Base-by-base conservation (phyloP, 805 yeast species). In the Pichia nakasei region DNA sequence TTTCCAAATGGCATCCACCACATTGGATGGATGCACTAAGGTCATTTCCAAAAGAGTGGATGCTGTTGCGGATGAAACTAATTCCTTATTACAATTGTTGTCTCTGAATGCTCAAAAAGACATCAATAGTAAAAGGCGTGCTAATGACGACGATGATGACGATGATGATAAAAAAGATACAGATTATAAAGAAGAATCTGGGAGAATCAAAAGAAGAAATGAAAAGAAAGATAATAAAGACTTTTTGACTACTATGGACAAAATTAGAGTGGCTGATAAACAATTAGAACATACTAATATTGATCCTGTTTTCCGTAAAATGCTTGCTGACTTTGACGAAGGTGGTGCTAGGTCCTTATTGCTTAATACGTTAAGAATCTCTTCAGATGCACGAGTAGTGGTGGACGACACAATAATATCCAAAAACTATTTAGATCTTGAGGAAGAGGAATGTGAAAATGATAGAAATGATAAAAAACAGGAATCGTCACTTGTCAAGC, bases 341-440 rank as follows among this genome's bases (percentile, higher is more conserved):
- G 89, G 89, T 34, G 91, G 93, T 3, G 81, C 91, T 8, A 83
- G 80, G 55, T 76, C 85, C 47, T 64, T 84, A 40, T 60, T 83
- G 36, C 57, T 81, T 48, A 83, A 83, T 49, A 75, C 85, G 0
- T 67, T 83, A 37, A 68, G 48, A 48, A 66, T 78, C 15, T 81
- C 82, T 52, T 44, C 58, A 1, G 53, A 70, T 1, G 76, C 78
- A 0, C 61, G 82, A 52, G 78, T 83, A 3, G 75, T 81, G 2
- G 82, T 83, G 55, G 91, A 80, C 55, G 85, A 86, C 22, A 66
- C 66, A 7, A 19, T 35, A 13, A 24, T 22, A 35, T 21, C 37
- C 3, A 35, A 8, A 15, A n/a, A n/a, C 6, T 35, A 35, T 35
- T 22, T 22, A 27, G 19, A 19, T 34, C 21, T 18, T 33, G 35